Evolutionary conservation across 139 green algal species (phyloP), one percentile per base, ranked within the genome.

Genomic region (Pleodorina starrii): DNA sequence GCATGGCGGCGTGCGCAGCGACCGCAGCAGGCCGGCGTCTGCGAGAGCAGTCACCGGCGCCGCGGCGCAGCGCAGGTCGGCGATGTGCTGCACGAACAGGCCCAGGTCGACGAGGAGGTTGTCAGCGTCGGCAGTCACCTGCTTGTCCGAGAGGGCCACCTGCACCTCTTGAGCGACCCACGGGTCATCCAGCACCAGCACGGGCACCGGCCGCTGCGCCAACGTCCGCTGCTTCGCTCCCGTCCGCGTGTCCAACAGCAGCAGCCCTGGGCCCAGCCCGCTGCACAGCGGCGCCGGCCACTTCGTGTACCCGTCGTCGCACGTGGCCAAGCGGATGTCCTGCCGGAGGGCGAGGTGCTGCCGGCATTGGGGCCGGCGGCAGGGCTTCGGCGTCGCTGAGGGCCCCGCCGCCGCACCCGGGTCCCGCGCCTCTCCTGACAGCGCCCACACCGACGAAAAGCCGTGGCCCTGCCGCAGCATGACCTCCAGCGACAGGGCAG

Each of bases 131-230:
- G 46, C 75, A 5, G 75, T 5, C 43, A 51, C 40, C 73, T 40
- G 73, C 73, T 3, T 43, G 14, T 36, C 44, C 27, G 44, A 1
- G 36, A 44, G 43, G 14, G 50, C 16, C n/a, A 1, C 16, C 75
- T 44, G 75, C 72, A 80, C 5, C 72, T 80, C 72, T 25, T 38
- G 40, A 16, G 42, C 72, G 43, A 80, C 72, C 72, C 42, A 36
- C 2, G 72, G 72, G 43, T 80, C 42, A 57, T 80, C 72, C 72
- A 80, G 9, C 42, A 57, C 9, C 72, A 80, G 42, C 72, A 80
- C 72, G 9, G 42, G 72, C 23, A 57, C 43, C 19, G 72, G 40
- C 21, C 42, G 40, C 72, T 54, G 72, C 21, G 21, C 42, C 17
- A 40, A 21, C 1, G 7, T 17, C 23, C 42, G 27, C 21, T 40